These are phyloP conservation scores for Fusarium piperis DNA, from an alignment of 2,329 filamentous ascomycete species.

Conservation along the genomic window DNA sequence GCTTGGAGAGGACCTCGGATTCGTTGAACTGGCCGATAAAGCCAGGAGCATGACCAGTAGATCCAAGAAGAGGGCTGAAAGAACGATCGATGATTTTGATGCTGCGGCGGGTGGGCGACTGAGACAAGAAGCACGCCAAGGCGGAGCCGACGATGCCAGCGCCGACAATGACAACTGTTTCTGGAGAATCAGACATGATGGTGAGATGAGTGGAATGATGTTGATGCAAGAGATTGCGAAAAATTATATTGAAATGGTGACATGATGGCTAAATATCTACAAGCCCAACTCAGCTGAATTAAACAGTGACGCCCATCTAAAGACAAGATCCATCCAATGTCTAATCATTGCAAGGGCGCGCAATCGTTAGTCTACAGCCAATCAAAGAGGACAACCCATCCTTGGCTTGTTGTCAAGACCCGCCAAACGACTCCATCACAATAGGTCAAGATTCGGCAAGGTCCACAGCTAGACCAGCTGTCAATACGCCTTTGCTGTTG, in stretches of 20 bases:
- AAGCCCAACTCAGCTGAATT: background rate
- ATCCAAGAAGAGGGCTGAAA: conserved; percentile 18
- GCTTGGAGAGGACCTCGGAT: conserved; percentile 29
- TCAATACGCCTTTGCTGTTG: conserved; percentile 7
- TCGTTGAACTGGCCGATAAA: conserved; percentile 41
- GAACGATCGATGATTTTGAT: conserved; percentile 36
- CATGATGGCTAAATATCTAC: background rate
- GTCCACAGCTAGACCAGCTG: background rate
- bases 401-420: background rate
- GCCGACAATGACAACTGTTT: conserved; percentile 30
- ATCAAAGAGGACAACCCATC: background rate
- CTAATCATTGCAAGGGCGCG: conserved; percentile 17
- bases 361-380: background rate
- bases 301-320: background rate
- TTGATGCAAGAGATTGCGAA: background rate
- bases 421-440: background rate
- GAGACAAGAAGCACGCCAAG: conserved; percentile 16
- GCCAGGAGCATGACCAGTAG: conserved; percentile 33
- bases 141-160: conserved; percentile 35
- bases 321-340: background rate
- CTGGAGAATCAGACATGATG: conserved; percentile 17
- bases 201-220: background rate
- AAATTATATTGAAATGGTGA: background rate
- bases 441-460: background rate
- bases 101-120: background rate